Base-by-base conservation (phyloP, 352 stramenopile species). In the Pythium phragmiticola region DNA sequence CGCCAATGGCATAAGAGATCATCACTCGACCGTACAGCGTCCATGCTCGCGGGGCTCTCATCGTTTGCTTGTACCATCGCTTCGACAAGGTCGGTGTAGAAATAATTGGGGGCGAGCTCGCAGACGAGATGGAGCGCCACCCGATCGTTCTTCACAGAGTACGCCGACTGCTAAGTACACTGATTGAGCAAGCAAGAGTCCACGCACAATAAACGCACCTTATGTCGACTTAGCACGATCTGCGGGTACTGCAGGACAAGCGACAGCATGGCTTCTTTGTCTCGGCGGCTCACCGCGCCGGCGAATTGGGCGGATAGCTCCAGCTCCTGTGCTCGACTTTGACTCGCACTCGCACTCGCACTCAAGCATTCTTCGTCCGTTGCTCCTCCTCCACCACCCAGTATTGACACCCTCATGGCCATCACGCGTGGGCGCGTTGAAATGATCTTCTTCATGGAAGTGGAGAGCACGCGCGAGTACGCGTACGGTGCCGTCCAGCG, bases 381-480 rank as follows among this genome's bases (percentile, higher is more conserved):
- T 21, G 14, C 14, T 9, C 12, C 16, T 9, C 19, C 41, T 16
- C 30, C 41, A 4, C 16, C 49, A n/a, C 60, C 60, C 30, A 66
- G 41, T 26, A 66, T 34, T 7, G 60, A 57, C 1, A 41, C 33
- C 23, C 56, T 65, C 48, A 60, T 56, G 13, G 49, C 39, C 39
- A 54, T 51, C 41, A 69, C 58, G 14, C 63, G 55, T 17, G 63
- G 63, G 6, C 63, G 63, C 23, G 63, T 65, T 13, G 63, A 41
- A 39, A 88, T 87, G 62, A 89, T 89, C 49, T 72, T 79, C 57
- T 72, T 71, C 65, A 87, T 74, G 36, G 80, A 89, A 53, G 78
- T 87, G 19, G 68, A 68, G 12, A 89, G 70, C 34, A 66, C 66
- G 14, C 63, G 78, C 43, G 78, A 83, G 61, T 84, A 86, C 23